phyloP scores from a whole-genome alignment of 257 asterid genomes.

The Nyctanthes arbortristis region DNA sequence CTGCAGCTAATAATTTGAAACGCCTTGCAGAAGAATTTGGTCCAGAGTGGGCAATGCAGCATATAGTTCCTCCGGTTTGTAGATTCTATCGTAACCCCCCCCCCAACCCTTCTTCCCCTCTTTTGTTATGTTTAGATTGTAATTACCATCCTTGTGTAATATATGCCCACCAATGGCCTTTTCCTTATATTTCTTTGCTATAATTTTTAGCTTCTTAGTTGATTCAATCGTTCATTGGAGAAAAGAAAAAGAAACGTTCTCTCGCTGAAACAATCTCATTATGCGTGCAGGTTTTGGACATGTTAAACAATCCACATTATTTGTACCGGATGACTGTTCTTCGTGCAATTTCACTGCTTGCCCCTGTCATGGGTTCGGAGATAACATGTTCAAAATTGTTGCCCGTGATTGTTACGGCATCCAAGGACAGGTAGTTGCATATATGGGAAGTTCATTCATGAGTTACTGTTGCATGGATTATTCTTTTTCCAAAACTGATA shows the following conservation, averaged over 20 bases:
- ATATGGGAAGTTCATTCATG: conserved; percentile 17
- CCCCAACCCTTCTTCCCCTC: too few species aligned
- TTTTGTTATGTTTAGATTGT: neutral
- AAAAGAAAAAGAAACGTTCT: too few species aligned
- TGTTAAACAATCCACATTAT: too few species aligned
- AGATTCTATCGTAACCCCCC: neutral
- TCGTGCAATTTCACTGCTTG: conserved; percentile 55
- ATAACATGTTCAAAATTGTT: conserved; percentile 49
- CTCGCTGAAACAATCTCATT: too few species aligned
- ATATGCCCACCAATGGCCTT: neutral
- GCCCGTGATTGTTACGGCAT: conserved; percentile 39
- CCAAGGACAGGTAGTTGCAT: conserved; percentile 60
- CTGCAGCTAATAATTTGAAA: conserved; percentile 77
- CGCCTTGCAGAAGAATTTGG: conserved; percentile 92
- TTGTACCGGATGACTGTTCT: too few species aligned
- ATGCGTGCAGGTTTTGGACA: conserved; percentile 50
- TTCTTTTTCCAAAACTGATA: neutral
- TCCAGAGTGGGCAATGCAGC: conserved; percentile 96
- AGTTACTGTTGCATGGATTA: neutral
- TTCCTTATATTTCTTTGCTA: neutral
- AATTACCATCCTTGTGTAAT: neutral
- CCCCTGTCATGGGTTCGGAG: conserved; percentile 55
- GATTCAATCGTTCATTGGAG: too few species aligned
- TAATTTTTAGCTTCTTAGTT: neutral
- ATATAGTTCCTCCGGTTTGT: conserved; percentile 85